A percentile compares a stretch with the other conserved stretches of the same genome.
Evolutionary conservation across 192 early-diverging fungal genomes (phyloP).

Genomic region (Rhizophagus clarus): DNA sequence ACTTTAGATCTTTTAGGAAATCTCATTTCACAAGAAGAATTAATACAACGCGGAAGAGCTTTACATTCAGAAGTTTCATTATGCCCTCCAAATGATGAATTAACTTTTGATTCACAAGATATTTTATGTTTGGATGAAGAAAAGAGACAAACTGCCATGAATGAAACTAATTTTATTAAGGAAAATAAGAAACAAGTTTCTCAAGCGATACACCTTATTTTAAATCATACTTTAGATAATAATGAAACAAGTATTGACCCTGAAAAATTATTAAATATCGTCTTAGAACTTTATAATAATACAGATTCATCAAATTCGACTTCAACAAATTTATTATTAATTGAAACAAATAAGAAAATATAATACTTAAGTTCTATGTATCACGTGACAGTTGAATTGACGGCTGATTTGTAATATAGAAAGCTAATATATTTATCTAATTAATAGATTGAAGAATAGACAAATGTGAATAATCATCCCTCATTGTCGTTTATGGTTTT

Average conservation of each 20-base stretch:
- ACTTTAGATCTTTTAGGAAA: constrained; percentile 59
- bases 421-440: too few species aligned
- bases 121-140: constrained; percentile 15
- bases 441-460: too few species aligned
- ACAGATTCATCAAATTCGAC: background rate
- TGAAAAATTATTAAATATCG: background rate
- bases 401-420: too few species aligned
- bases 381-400: too few species aligned
- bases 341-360: background rate
- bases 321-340: background rate
- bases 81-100: background rate
- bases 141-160: background rate
- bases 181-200: background rate
- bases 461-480: too few species aligned
- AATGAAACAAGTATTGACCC: background rate
- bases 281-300: background rate
- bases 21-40: constrained; percentile 44
- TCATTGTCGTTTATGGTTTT: too few species aligned
- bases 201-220: background rate
- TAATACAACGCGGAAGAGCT: constrained; percentile 40
- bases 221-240: background rate
- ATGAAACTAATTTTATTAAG: background rate
- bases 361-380: too few species aligned
- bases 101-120: constrained; percentile 19
- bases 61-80: constrained; percentile 37